Evolutionary conservation across 805 yeast species (phyloP).

Genomic region (Nakazawaea sp.): DNA sequence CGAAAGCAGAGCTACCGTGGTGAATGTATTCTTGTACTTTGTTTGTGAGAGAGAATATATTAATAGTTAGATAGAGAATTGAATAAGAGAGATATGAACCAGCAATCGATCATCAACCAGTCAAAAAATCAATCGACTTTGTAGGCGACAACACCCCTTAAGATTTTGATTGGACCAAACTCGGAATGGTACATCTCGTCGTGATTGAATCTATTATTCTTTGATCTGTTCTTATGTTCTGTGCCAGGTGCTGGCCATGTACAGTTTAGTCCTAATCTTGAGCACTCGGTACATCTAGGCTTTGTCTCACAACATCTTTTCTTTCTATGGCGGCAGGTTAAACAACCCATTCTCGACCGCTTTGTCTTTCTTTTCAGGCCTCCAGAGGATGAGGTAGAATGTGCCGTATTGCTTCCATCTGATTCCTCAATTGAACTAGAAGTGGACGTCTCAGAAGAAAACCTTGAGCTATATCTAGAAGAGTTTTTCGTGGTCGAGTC

Average conservation of each 20-base stretch:
- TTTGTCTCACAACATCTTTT: conserved; percentile 70
- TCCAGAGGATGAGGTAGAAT: too few relatives aligned
- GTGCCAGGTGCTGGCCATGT: conserved; percentile 71
- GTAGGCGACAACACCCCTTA: conserved; percentile 53
- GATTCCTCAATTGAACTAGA: too few relatives aligned
- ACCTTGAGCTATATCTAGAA: background rate
- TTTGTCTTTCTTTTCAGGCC: conserved; percentile 28
- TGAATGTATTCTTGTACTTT: too few relatives aligned
- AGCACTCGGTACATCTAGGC: conserved; percentile 65
- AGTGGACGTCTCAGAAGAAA: too few relatives aligned
- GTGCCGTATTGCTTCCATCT: too few relatives aligned
- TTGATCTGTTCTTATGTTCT: conserved; percentile 52
- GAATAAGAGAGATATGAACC: too few relatives aligned
- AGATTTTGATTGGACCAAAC: conserved; percentile 53
- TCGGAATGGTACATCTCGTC: conserved; percentile 48
- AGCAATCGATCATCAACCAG: too few relatives aligned
- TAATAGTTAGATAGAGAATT: too few relatives aligned
- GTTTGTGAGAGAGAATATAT: too few relatives aligned
- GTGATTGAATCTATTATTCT: conserved; percentile 39
- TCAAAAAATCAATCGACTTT: background rate
- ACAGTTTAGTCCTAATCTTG: conserved; percentile 57
- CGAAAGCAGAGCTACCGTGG: too few relatives aligned
- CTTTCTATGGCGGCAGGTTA: conserved; percentile 72
- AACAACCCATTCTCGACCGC: conserved; percentile 66
- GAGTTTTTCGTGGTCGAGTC: conserved; percentile 3